Evolutionary conservation across 495 filamentous ascomycete species (phyloP), one percentile per base, ranked within the genome.

Genomic region (Alectoria sarmentosa): DNA sequence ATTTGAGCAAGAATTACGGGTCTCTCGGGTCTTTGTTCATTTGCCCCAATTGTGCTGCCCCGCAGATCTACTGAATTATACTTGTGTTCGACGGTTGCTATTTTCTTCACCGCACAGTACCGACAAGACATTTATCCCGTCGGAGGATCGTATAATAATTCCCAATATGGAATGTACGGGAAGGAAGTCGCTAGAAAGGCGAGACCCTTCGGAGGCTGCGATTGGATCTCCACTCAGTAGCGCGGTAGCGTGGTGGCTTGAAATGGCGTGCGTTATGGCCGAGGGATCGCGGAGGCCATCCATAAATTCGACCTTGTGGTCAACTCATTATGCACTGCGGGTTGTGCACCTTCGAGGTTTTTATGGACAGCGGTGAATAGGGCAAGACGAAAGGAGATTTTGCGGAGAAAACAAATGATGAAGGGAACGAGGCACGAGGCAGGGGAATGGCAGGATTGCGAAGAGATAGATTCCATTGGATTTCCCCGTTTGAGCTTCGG

Each of bases 171-270:
- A 55, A 32, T 21, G 5, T 21, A 11, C 52, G 28, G 28, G 30
- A 55, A 34, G 26, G 11, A 34, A 30, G 14, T 10, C 1, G 15
- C 52, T 32, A 34, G 5, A 21, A 21, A 14, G 62, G 32, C 23
- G 39, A 64, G 21, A 36, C 11, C 32, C 39, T 34, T 34, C 26
- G 9, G 61, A 56, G 28, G 26, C 38, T 26, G 62, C 52, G 52
- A 55, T 55, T 32, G 62, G 52, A 58, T 15, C 39, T 58, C 62
- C 38, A 60, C 58, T 19, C 36, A 32, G 26, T 34, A 64, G 44
- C 52, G 44, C 52, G n/a, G n/a, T n/a, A n/a, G n/a, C n/a, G 52
- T n/a, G 39, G 54, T 64, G 62, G 62, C 62, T 64, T 64, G 14
- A n/a, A 39, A 64, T 64, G 62, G 62, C 54, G 54, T 64, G 54